These are phyloP conservation scores for Pterocarpus macrocarpus DNA, from an alignment of 306 rosid genomes.

Conservation along the genomic window DNA sequence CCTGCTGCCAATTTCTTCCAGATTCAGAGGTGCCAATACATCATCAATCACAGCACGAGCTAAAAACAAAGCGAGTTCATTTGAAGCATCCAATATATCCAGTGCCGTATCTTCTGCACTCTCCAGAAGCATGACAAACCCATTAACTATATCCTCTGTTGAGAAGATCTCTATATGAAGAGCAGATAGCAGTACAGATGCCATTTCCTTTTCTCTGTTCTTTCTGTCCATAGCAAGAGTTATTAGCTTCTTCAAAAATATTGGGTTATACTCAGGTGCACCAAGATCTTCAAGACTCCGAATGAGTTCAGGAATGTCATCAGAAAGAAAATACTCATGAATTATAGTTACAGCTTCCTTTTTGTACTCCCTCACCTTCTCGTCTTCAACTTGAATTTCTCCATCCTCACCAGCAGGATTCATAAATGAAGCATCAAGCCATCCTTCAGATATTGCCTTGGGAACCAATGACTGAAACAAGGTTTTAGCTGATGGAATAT, in stretches of 20 bases:
- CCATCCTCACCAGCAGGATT: slow-evolving; percentile 69
- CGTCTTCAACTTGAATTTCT: slow-evolving; percentile 67
- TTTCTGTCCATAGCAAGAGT: slow-evolving; percentile 97
- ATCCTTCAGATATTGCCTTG: slow-evolving; percentile 84
- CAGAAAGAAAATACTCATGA: slow-evolving; percentile 93
- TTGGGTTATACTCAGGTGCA: slow-evolving; percentile 77
- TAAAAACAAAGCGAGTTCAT: slow-evolving; percentile 89
- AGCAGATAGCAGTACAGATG: slow-evolving; percentile 93
- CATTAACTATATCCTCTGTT: slow-evolving; percentile 88
- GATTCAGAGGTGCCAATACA: slow-evolving; percentile 88
- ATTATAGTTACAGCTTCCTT: slow-evolving; percentile 85
- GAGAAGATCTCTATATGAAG: slow-evolving; percentile 96
- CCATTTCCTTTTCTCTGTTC: slow-evolving; percentile 99
- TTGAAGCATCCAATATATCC: slow-evolving; percentile 96
- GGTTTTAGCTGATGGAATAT: slow-evolving; percentile 84
- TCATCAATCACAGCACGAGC: slow-evolving; percentile 98
- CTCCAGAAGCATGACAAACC: slow-evolving; percentile 89
- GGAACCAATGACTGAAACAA: slow-evolving; percentile 75
- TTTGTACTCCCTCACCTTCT: slow-evolving; percentile 74
- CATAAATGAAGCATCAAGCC: slow-evolving; percentile 90
- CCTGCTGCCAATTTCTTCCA: slow-evolving; percentile 84
- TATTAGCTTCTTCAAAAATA: slow-evolving; percentile 91
- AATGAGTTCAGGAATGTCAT: slow-evolving; percentile 95
- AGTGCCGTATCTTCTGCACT: slow-evolving; percentile 93
- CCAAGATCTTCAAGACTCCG: slow-evolving; percentile 91